Evolutionary conservation across 805 yeast genomes (phyloP).

Genomic region (Zygoascus ofunaensis): DNA sequence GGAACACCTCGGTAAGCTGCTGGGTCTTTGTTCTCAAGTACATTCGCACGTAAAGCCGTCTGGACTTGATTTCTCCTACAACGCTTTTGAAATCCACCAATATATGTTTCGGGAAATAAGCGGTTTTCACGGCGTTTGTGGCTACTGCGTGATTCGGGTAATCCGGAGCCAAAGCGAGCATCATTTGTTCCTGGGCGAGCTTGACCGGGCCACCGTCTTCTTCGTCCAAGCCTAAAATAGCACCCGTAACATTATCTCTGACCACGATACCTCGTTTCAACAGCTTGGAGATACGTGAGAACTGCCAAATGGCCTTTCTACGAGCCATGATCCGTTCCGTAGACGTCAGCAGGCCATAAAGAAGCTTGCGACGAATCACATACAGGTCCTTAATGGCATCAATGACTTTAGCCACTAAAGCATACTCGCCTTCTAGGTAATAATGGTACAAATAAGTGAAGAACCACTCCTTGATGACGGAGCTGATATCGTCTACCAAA

Average conservation of each 20-base stretch:
- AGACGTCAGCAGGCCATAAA: conserved; percentile 22
- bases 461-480: conserved; percentile 28
- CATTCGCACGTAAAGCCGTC: conserved; percentile 64
- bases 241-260: conserved; percentile 23
- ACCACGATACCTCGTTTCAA: conserved; percentile 27
- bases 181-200: conserved; percentile 58
- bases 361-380: conserved; percentile 21
- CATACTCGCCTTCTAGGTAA: conserved; percentile 22
- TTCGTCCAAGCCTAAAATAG: conserved; percentile 19
- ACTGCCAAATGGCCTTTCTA: conserved; percentile 25
- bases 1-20: conserved; percentile 71
- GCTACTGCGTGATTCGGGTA: conserved; percentile 40
- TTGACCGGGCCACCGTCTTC: conserved; percentile 36
- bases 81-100: conserved; percentile 71
- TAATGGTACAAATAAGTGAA: conserved; percentile 21
- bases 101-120: conserved; percentile 41
- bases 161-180: conserved; percentile 62
- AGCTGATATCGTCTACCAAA: conserved; percentile 26
- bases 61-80: conserved; percentile 48
- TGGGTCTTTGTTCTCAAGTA: conserved; percentile 55
- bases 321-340: conserved; percentile 22
- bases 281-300: conserved; percentile 24
- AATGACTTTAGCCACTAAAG: conserved; percentile 18
- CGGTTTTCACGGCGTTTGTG: conserved; percentile 9
- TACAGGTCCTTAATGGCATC: conserved; percentile 22